Evolutionary conservation across 163 green algal species (phyloP).

Genomic region (Chlamydomonas reinhardtii): DNA sequence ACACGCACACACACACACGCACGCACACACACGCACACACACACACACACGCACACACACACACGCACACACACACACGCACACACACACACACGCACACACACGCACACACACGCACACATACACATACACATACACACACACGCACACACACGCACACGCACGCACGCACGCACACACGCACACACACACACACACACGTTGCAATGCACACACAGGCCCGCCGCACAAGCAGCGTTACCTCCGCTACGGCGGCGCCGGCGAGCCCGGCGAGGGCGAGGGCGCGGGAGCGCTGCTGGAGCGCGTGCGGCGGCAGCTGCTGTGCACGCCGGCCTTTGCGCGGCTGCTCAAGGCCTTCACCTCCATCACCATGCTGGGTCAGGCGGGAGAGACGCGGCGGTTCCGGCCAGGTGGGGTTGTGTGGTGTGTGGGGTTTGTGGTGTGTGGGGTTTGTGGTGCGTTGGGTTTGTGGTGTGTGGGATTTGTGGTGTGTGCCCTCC

Average conservation of each 20-base stretch:
- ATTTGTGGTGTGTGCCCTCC: too few species aligned
- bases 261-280: not conserved
- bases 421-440: not conserved
- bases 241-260: slow-evolving; percentile 61
- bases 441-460: not conserved
- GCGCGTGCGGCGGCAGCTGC: slow-evolving; percentile 66
- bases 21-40: too few species aligned
- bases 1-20: too few species aligned
- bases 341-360: slow-evolving; percentile 75
- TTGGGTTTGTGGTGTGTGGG: not conserved
- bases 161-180: too few species aligned
- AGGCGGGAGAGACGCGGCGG: slow-evolving; percentile 73
- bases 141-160: too few species aligned
- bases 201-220: too few species aligned
- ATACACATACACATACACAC: too few species aligned
- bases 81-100: too few species aligned
- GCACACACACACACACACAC: too few species aligned
- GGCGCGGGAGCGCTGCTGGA: slow-evolving; percentile 58
- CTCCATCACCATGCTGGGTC: slow-evolving; percentile 63
- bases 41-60: too few species aligned
- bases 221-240: slow-evolving; percentile 92
- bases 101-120: too few species aligned
- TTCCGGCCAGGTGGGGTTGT: slow-evolving; percentile 76
- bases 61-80: too few species aligned
- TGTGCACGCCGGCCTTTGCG: slow-evolving; percentile 71